phyloP scores from a whole-genome alignment of 441 rosid species.

The Erysimum cheiri region DNA sequence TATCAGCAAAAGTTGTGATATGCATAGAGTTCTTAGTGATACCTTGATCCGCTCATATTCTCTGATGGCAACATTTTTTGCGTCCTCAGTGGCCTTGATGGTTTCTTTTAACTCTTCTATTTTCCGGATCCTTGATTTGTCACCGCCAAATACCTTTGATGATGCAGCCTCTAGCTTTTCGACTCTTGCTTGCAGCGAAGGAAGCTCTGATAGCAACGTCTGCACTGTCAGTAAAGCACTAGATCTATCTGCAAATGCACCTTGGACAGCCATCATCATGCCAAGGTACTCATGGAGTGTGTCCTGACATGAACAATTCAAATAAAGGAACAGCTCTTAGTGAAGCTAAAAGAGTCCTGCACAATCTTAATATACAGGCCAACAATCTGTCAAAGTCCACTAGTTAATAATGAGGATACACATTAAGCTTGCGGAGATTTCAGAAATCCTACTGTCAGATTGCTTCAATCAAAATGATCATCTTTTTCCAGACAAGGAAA shows the following conservation, averaged over 20 bases:
- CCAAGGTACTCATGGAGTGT: slow-evolving; percentile 87
- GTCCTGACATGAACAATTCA: slow-evolving; percentile 53
- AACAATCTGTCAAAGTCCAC: neutral
- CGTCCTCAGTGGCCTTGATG: slow-evolving; percentile 73
- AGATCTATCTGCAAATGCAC: slow-evolving; percentile 83
- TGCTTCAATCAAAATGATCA: neutral
- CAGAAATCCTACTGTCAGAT: neutral
- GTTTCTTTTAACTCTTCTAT: slow-evolving; percentile 85
- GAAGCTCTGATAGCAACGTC: slow-evolving; percentile 78
- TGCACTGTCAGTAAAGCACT: slow-evolving; percentile 86
- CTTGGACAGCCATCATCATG: slow-evolving; percentile 75
- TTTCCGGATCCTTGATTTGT: slow-evolving; percentile 80
- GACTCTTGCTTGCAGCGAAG: slow-evolving; percentile 66
- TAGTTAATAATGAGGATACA: slow-evolving; percentile 14
- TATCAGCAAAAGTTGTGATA: neutral
- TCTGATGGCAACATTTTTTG: slow-evolving; percentile 75
- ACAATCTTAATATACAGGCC: slow-evolving; percentile 4
- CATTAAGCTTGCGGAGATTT: neutral
- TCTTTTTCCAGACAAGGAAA: neutral
- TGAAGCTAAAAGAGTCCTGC: slow-evolving; percentile 8
- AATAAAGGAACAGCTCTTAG: slow-evolving; percentile 8
- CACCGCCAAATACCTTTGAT: slow-evolving; percentile 95
- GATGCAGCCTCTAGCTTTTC: slow-evolving; percentile 93
- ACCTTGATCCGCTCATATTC: slow-evolving; percentile 92
- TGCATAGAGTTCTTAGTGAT: slow-evolving; percentile 19